Conservation (phyloP, 495 filamentous ascomycete genomes). For the Lindgomyces ingoldianus region DNA sequence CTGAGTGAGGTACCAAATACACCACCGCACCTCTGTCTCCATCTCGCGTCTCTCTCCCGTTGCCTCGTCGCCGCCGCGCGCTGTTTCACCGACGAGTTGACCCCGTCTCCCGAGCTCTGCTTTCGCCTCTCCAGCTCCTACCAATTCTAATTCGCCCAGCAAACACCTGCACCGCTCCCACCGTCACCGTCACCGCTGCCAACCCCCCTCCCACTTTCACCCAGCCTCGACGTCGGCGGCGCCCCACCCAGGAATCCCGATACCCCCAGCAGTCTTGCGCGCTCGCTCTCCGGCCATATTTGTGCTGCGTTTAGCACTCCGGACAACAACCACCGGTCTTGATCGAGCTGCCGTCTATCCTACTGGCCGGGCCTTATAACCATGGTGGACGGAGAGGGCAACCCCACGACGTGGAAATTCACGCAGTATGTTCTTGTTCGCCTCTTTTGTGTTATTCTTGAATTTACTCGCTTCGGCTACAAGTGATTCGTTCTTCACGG, state of each 20-base stretch:
- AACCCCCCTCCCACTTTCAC: slow-evolving; percentile 21
- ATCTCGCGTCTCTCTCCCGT: not conserved
- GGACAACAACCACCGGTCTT: not conserved
- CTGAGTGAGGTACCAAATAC: slow-evolving; percentile 5
- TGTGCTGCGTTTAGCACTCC: not conserved
- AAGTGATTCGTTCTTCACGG: too few relatives aligned
- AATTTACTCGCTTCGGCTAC: too few relatives aligned
- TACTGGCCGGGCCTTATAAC: slow-evolving; percentile 46
- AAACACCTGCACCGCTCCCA: slow-evolving; percentile 1
- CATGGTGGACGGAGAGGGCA: slow-evolving; percentile 96
- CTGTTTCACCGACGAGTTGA: not conserved
- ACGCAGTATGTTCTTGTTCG: slow-evolving; percentile 80
- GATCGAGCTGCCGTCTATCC: slow-evolving; percentile 9
- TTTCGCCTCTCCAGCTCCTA: not conserved
- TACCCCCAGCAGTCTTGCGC: not conserved
- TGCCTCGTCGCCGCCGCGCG: too few relatives aligned
- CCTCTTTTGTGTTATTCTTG: not conserved
- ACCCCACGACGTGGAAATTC: slow-evolving; percentile 98
- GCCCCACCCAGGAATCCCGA: slow-evolving; percentile 2
- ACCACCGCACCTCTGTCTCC: not conserved
- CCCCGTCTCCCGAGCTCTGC: not conserved
- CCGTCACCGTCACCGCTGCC: slow-evolving; percentile 8
- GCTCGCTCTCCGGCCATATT: not conserved
- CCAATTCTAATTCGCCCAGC: not conserved
- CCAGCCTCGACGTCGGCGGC: slow-evolving; percentile 36